These are phyloP conservation scores for Tetrahymena borealis DNA, from an alignment of 73 alveolate genomes.

Conservation along the genomic window DNA sequence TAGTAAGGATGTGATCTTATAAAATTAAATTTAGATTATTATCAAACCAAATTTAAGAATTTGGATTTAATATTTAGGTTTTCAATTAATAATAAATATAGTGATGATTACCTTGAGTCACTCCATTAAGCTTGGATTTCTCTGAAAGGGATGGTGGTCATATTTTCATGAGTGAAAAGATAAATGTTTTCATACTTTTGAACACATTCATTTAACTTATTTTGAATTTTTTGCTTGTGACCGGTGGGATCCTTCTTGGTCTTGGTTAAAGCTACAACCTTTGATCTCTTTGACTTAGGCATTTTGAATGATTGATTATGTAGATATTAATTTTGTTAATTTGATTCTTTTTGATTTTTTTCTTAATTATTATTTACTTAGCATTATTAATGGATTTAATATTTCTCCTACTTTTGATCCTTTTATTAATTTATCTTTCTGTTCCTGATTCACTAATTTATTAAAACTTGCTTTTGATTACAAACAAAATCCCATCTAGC, in stretches of 20 bases:
- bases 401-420: constrained; percentile 2
- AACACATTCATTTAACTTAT: constrained; percentile 66
- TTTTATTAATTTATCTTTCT: neutral
- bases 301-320: constrained; percentile 33
- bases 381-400: neutral
- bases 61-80: too few species aligned
- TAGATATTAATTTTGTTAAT: neutral
- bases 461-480: neutral
- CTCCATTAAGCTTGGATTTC: constrained; percentile 44
- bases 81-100: neutral
- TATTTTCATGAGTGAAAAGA: constrained; percentile 66
- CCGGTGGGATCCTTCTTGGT: constrained; percentile 78
- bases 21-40: neutral
- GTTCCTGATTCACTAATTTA: neutral
- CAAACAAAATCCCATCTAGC: neutral
- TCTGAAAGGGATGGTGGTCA: constrained; percentile 74
- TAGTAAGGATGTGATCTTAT: neutral
- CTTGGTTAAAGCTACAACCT: constrained; percentile 72
- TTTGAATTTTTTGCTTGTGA: constrained; percentile 66
- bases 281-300: constrained; percentile 80
- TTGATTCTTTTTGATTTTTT: neutral
- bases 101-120: constrained; percentile 26
- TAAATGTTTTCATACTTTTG: constrained; percentile 62
- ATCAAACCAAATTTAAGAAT: too few species aligned
- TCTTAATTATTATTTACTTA: neutral